Conservation (phyloP, 2,329 filamentous ascomycete species). For the Metarhizium sp. region DNA sequence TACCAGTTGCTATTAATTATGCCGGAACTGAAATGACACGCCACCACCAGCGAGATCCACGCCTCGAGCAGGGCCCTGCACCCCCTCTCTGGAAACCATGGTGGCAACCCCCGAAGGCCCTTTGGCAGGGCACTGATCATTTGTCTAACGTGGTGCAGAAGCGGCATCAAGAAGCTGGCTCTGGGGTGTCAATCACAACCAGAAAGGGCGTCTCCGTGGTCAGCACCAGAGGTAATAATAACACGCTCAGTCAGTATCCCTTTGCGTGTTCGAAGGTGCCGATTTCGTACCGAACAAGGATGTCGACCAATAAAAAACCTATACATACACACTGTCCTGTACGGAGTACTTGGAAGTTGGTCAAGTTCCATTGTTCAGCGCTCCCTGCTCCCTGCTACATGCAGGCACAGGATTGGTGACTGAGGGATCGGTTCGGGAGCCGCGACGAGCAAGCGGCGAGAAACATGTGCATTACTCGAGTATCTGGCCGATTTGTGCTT, state of each 20-base stretch:
- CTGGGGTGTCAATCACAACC: too few species aligned
- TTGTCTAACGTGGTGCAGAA: conserved; percentile 1
- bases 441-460: neutral
- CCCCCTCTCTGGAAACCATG: neutral
- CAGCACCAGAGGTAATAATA: neutral
- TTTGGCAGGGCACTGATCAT: neutral
- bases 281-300: too few species aligned
- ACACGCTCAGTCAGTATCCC: neutral
- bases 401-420: conserved; percentile 3
- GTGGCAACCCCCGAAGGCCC: neutral
- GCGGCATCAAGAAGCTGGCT: neutral
- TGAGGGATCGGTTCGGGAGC: neutral
- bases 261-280: too few species aligned
- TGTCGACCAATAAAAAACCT: too few species aligned
- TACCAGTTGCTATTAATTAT: neutral
- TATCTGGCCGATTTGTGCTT: neutral
- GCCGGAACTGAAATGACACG: neutral
- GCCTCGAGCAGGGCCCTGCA: neutral
- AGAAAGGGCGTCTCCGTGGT: neutral
- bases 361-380: neutral
- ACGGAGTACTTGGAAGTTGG: too few species aligned
- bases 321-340: too few species aligned
- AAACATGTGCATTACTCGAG: neutral
- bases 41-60: neutral
- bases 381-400: neutral